Conservation (phyloP, 176 grass and related monocot genomes). For the maize (Zea mays) region DNA sequence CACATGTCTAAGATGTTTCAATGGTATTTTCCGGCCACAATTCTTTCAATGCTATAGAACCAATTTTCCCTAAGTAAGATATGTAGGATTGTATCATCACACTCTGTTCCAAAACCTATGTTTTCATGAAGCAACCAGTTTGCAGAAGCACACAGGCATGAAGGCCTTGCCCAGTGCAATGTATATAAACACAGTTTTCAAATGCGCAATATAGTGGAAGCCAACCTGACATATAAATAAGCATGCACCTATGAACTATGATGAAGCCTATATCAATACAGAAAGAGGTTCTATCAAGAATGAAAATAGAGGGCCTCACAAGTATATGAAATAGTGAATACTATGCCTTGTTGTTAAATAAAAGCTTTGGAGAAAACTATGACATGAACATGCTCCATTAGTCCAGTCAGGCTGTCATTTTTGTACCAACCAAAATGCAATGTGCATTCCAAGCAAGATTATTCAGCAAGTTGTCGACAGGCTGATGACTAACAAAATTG, state of each 20-base stretch:
- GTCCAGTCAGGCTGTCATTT: constrained; percentile 26
- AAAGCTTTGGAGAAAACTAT: background rate
- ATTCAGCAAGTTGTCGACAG: constrained; percentile 9
- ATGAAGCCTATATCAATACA: background rate
- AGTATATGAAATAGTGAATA: background rate
- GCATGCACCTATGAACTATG: background rate
- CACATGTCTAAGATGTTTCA: no score
- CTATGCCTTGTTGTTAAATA: no score
- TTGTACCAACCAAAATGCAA: constrained; percentile 14
- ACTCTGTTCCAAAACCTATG: background rate
- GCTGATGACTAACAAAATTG: constrained; percentile 1
- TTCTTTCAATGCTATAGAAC: no score
- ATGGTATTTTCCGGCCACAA: no score
- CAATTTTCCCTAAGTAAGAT: background rate
- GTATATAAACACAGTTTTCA: background rate
- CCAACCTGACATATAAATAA: background rate
- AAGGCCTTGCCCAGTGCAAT: background rate
- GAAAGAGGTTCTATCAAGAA: background rate
- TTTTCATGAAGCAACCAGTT: background rate
- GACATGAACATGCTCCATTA: constrained; percentile 21
- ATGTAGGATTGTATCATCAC: background rate
- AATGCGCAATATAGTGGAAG: background rate
- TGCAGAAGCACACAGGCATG: background rate
- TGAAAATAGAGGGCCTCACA: background rate
- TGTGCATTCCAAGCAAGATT: constrained; percentile 17